A percentile compares a stretch with the other conserved stretches of the same genome.
phyloP scores from a whole-genome alignment of 805 yeast genomes.

The Kazachstania taianensis region DNA sequence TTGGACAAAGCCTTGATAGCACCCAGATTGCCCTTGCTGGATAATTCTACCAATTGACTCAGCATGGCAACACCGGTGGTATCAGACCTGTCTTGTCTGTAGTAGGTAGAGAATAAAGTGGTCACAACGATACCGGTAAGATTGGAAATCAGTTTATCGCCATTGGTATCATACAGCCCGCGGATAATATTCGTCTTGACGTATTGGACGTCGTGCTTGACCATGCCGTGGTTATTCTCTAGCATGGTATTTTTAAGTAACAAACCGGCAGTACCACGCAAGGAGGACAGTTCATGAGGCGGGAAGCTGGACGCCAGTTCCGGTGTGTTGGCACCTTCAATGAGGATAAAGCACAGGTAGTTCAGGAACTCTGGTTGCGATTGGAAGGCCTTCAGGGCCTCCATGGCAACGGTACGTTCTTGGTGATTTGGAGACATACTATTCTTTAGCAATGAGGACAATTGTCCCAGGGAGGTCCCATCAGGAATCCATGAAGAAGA shows the following conservation, averaged over 20 bases:
- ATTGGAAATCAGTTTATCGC: slow-evolving; percentile 50
- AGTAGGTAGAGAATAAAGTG: slow-evolving; percentile 51
- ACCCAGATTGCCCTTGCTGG: slow-evolving; percentile 36
- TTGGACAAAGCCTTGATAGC: slow-evolving; percentile 65
- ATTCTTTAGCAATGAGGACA: slow-evolving; percentile 57
- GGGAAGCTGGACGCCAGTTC: slow-evolving; percentile 25
- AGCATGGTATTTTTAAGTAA: slow-evolving; percentile 69
- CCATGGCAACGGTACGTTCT: slow-evolving; percentile 58
- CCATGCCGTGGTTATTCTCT: slow-evolving; percentile 23
- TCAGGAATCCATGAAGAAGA: slow-evolving; percentile 53
- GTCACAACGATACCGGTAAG: slow-evolving; percentile 89
- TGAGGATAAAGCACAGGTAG: slow-evolving; percentile 63
- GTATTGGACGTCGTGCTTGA: slow-evolving; percentile 30
- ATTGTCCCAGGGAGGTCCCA: slow-evolving; percentile 48
- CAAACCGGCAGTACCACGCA: slow-evolving; percentile 81
- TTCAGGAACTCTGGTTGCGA: slow-evolving; percentile 69
- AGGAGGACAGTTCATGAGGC: slow-evolving; percentile 16
- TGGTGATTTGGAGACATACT: slow-evolving; percentile 51
- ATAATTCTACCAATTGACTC: slow-evolving; percentile 56
- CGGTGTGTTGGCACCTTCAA: slow-evolving; percentile 41
- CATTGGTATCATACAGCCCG: slow-evolving; percentile 28
- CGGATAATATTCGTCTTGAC: slow-evolving; percentile 35
- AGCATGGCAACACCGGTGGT: slow-evolving; percentile 52
- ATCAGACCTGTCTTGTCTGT: slow-evolving; percentile 29
- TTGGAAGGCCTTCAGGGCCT: slow-evolving; percentile 60